Conservation (phyloP, 805 yeast species). For the Sugiyamaella chiloensis region DNA sequence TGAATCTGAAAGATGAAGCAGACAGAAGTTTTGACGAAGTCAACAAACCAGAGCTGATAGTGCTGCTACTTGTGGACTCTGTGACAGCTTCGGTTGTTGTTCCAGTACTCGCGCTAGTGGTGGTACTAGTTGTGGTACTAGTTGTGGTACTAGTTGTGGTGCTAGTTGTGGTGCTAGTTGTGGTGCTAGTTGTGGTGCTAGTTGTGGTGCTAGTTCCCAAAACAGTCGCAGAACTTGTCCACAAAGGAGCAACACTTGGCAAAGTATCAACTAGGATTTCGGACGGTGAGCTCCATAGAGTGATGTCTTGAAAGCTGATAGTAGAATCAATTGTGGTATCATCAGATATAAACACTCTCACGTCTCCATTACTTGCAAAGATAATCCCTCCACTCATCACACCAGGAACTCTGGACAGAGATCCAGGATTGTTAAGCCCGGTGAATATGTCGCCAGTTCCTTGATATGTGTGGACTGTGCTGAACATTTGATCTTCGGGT, state of each 20-base stretch:
- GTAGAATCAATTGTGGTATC: not conserved
- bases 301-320: not conserved
- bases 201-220: conserved; percentile 18
- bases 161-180: not conserved
- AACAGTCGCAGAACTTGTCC: not conserved
- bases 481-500: not conserved
- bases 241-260: not conserved
- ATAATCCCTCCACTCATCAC: conserved; percentile 7
- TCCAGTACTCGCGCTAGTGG: not conserved
- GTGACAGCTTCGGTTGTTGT: no score
- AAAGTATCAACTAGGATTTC: not conserved
- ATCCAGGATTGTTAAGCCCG: not conserved
- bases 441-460: conserved; percentile 2
- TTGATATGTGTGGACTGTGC: conserved; percentile 4
- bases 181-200: not conserved
- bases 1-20: no score
- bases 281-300: not conserved
- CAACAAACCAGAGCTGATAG: no score
- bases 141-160: not conserved
- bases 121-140: not conserved
- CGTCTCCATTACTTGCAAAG: conserved; percentile 4
- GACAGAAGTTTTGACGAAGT: no score
- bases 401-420: not conserved
- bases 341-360: conserved; percentile 1
- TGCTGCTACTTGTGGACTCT: no score